Evolutionary conservation across 2,329 filamentous ascomycete genomes (phyloP).

Genomic region (Hypomyces rosellus): DNA sequence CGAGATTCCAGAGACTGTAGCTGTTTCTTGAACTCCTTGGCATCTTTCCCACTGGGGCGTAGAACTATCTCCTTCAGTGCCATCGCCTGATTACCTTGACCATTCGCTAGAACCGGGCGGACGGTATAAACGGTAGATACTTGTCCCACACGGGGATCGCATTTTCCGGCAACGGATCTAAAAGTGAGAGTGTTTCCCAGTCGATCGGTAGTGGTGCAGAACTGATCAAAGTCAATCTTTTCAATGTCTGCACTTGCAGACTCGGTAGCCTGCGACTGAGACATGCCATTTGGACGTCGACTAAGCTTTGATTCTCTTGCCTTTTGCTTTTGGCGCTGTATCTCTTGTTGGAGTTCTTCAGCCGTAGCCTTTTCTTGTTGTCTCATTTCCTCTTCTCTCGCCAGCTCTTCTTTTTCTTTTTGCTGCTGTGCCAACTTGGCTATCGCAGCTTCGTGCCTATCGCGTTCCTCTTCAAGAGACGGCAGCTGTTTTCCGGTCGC

Average conservation of each 20-base stretch:
- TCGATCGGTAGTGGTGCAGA: conserved; percentile 56
- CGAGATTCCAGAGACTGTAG: conserved; percentile 70
- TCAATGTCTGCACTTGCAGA: conserved; percentile 24
- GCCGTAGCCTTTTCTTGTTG: conserved; percentile 67
- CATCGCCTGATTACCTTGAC: conserved; percentile 54
- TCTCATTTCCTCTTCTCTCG: conserved; percentile 48
- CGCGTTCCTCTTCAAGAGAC: conserved; percentile 83
- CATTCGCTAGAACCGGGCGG: conserved; percentile 55
- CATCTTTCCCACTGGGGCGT: conserved; percentile 50
- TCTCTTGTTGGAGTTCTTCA: conserved; percentile 66
- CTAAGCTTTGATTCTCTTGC: conserved; percentile 59
- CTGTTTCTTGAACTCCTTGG: conserved; percentile 63
- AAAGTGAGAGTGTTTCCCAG: conserved; percentile 61
- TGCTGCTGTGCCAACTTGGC: conserved; percentile 54
- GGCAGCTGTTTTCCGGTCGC: conserved; percentile 70
- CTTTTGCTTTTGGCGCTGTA: conserved; percentile 59
- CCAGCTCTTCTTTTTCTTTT: conserved; percentile 45
- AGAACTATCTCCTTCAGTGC: conserved; percentile 67
- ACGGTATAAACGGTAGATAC: conserved; percentile 67
- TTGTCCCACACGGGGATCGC: conserved; percentile 57
- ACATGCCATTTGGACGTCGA: conserved; percentile 39
- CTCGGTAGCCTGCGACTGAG: conserved; percentile 20
- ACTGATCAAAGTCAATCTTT: conserved; percentile 58
- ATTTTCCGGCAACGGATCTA: conserved; percentile 63
- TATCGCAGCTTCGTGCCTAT: conserved; percentile 69